Evolutionary conservation across 129 eudicot genomes (phyloP).

Genomic region (Centella asiatica): DNA sequence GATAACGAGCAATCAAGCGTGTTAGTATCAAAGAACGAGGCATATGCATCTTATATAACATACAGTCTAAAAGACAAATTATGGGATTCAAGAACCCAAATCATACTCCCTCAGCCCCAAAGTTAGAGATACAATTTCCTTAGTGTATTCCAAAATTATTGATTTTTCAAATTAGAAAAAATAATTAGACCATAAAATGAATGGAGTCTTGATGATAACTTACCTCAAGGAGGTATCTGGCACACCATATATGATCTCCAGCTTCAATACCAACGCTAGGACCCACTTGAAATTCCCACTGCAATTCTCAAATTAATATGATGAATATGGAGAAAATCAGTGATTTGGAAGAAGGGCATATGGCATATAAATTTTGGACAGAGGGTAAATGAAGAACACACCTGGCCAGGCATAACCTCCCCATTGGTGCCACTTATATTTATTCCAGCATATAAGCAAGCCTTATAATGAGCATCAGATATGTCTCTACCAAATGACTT

Average conservation of each 20-base stretch:
- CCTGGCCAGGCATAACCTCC: constrained; percentile 99
- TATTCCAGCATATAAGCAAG: constrained; percentile 95
- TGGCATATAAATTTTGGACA: neutral
- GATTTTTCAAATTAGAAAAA: too few species aligned
- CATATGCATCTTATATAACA: constrained; percentile 4
- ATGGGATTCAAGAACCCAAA: too few species aligned
- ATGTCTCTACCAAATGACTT: constrained; percentile 96
- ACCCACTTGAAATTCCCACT: constrained; percentile 99
- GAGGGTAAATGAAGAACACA: constrained; percentile 22
- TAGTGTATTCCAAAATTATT: neutral
- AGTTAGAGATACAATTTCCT: too few species aligned
- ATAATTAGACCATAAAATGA: too few species aligned
- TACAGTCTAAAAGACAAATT: neutral
- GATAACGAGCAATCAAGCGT: neutral
- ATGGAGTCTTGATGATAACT: neutral
- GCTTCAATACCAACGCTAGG: constrained; percentile 96
- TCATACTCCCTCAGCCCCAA: too few species aligned
- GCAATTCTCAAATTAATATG: neutral
- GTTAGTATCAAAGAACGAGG: neutral
- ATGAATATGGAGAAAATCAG: neutral
- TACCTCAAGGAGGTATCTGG: constrained; percentile 97
- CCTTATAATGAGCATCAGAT: constrained; percentile 98
- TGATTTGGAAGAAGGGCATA: neutral
- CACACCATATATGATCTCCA: constrained; percentile 96
- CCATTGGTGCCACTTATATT: constrained; percentile 97